These are phyloP conservation scores for Cokeromyces recurvatus DNA, from an alignment of 371 early-diverging fungal species.

Conservation along the genomic window DNA sequence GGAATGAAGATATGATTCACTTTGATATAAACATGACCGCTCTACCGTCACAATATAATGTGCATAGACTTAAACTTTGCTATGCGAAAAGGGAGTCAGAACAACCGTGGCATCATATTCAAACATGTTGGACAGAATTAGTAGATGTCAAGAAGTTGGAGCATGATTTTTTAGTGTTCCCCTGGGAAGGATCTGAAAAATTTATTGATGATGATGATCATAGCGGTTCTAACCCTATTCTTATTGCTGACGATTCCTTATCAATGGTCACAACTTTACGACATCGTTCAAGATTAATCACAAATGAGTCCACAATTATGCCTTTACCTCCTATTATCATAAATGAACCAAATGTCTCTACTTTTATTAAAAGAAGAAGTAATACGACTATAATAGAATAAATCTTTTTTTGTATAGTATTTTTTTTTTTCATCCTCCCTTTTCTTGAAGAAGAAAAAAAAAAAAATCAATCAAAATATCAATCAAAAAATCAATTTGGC, in stretches of 20 bases:
- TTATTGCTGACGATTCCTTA: neutral
- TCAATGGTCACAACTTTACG: neutral
- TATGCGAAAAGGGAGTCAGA: slow-evolving; percentile 18
- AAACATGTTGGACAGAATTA: slow-evolving; percentile 40
- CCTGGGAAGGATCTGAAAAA: slow-evolving; percentile 34
- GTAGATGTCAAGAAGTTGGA: slow-evolving; percentile 19
- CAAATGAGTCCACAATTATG: slow-evolving; percentile 5
- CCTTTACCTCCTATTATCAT: slow-evolving; percentile 8
- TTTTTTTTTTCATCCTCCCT: neutral
- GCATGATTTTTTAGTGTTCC: slow-evolving; percentile 18
- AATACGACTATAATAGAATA: no score
- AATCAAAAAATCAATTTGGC: no score
- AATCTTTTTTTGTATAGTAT: no score
- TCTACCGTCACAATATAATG: slow-evolving; percentile 43
- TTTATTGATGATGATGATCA: slow-evolving; percentile 2
- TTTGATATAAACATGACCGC: slow-evolving; percentile 20
- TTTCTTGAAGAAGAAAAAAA: no score
- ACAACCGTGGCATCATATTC: slow-evolving; percentile 23
- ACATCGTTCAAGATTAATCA: slow-evolving; percentile 1
- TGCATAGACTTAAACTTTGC: slow-evolving; percentile 28
- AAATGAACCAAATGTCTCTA: neutral
- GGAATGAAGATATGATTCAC: slow-evolving; percentile 36
- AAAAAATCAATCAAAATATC: no score
- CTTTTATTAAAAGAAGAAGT: no score
- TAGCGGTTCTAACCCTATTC: neutral